Conservation (phyloP, 176 grass and related monocot genomes). For the Alopecurus myosuroides region DNA sequence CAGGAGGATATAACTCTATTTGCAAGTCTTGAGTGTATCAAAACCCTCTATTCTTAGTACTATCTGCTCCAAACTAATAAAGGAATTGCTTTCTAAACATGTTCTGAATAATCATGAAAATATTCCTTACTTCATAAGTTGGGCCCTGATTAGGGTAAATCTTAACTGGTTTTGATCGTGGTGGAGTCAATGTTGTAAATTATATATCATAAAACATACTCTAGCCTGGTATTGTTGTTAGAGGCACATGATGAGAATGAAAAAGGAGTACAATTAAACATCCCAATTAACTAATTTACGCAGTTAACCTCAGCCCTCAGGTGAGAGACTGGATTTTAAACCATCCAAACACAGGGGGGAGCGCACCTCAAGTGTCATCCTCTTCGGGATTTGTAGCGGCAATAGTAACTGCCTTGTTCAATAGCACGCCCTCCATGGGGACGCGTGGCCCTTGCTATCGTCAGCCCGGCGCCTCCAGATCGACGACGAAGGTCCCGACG, state of each 20-base stretch:
- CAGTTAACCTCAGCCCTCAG: neutral
- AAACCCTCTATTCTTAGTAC: neutral
- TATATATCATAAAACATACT: neutral
- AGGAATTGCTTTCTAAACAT: neutral
- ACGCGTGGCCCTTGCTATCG: too few species aligned
- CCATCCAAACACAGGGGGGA: neutral
- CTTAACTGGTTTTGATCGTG: too few species aligned
- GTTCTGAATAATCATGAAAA: too few species aligned
- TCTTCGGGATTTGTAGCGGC: too few species aligned
- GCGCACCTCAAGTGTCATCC: too few species aligned
- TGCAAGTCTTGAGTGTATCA: neutral
- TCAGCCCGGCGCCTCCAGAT: too few species aligned
- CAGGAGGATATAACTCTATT: neutral
- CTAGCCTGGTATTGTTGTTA: neutral
- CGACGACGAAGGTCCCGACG: too few species aligned
- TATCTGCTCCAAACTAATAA: neutral
- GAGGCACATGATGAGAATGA: neutral
- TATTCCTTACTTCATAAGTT: too few species aligned
- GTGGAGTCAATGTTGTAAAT: too few species aligned
- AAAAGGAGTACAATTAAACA: neutral
- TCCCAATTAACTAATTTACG: neutral
- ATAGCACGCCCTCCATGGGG: too few species aligned
- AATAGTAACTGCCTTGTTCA: too few species aligned
- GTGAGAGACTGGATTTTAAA: neutral
- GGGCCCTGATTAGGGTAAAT: too few species aligned